Conservation (phyloP, 257 asterid species). For the Gentiana macrophylla region DNA sequence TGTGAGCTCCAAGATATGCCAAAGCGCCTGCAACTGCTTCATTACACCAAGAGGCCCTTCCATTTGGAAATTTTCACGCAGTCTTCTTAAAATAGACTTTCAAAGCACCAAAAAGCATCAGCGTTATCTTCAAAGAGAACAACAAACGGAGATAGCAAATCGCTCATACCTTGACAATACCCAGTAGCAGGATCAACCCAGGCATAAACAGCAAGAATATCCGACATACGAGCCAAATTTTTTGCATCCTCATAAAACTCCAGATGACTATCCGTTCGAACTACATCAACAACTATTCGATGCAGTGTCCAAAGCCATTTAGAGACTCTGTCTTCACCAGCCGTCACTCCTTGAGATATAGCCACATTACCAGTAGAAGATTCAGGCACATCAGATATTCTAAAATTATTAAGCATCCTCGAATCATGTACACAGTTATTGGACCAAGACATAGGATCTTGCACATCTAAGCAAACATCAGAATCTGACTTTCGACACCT, state of each 20-base stretch:
- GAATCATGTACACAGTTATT: slow-evolving; percentile 29
- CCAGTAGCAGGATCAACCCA: slow-evolving; percentile 98
- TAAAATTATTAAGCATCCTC: slow-evolving; percentile 36
- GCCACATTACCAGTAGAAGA: slow-evolving; percentile 27
- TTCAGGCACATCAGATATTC: slow-evolving; percentile 59
- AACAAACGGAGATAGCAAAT: slow-evolving; percentile 90
- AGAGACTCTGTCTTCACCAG: slow-evolving; percentile 65
- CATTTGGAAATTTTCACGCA: slow-evolving; percentile 90
- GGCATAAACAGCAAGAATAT: slow-evolving; percentile 96
- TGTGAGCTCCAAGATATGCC: slow-evolving; percentile 87
- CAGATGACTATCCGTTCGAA: slow-evolving; percentile 93
- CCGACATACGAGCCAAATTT: slow-evolving; percentile 97
- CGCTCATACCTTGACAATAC: slow-evolving; percentile 99
- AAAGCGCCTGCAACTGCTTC: slow-evolving; percentile 91
- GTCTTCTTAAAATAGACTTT: slow-evolving; percentile 93
- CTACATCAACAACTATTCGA: slow-evolving; percentile 95
- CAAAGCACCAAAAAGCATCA: slow-evolving; percentile 99
- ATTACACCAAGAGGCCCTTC: slow-evolving; percentile 98
- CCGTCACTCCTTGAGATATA: slow-evolving; percentile 44
- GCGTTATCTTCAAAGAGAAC: slow-evolving; percentile 96
- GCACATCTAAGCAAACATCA: slow-evolving; percentile 26
- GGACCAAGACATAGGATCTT: slow-evolving; percentile 33
- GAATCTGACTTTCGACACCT: slow-evolving; percentile 20
- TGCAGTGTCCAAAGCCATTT: slow-evolving; percentile 99
- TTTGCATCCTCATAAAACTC: slow-evolving; percentile 82